Evolutionary conservation across 129 eudicot genomes (phyloP).

Genomic region (Calendula officinalis): DNA sequence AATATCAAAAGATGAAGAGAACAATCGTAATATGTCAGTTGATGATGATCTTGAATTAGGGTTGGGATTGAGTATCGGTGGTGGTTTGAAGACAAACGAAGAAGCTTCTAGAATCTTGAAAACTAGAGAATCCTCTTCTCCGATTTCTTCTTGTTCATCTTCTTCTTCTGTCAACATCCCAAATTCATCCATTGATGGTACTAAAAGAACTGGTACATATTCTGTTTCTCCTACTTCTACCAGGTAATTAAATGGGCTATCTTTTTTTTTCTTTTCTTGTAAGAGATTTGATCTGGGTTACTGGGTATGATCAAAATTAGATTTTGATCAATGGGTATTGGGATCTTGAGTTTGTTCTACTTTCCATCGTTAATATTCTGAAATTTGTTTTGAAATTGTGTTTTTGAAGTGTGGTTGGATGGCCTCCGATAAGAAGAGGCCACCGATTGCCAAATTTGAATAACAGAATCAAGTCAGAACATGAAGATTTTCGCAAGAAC

Average conservation of each 20-base stretch:
- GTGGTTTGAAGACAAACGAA: constrained; percentile 33
- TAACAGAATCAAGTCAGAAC: constrained; percentile 58
- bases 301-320: neutral
- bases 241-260: constrained; percentile 21
- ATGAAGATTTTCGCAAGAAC: constrained; percentile 40
- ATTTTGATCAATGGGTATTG: constrained; percentile 14
- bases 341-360: constrained; percentile 5
- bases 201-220: constrained; percentile 69
- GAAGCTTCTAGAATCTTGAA: constrained; percentile 25
- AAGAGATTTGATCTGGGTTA: constrained; percentile 1
- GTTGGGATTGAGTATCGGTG: constrained; percentile 77
- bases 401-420: constrained; percentile 73
- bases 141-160: constrained; percentile 22
- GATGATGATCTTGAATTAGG: constrained; percentile 70
- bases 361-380: neutral
- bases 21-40: constrained; percentile 14
- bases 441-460: constrained; percentile 63
- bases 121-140: neutral
- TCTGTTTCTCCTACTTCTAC: constrained; percentile 50
- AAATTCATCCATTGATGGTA: constrained; percentile 50
- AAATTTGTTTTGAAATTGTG: constrained; percentile 11
- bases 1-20: constrained; percentile 29
- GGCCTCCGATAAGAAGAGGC: constrained; percentile 85
- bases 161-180: constrained; percentile 35
- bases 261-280: neutral